Conservation (phyloP, 2,329 filamentous ascomycete genomes). For the Penicillium sp. region DNA sequence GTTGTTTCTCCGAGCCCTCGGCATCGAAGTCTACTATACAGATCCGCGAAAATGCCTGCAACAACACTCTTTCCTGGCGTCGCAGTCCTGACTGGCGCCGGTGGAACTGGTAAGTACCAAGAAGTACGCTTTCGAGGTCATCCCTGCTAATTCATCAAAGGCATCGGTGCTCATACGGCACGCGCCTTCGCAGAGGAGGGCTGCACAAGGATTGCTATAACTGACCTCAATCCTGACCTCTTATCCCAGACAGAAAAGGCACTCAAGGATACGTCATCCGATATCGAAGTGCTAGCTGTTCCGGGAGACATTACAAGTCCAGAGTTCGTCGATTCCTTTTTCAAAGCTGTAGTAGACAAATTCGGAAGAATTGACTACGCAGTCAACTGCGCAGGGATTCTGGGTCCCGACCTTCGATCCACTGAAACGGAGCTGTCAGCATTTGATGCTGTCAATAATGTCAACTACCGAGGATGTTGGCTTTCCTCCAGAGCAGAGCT, state of each 20-base stretch:
- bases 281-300: constrained; percentile 33
- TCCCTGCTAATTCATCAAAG: constrained; percentile 27
- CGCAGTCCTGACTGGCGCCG: constrained; percentile 48
- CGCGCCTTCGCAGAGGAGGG: neutral
- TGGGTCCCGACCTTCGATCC: constrained; percentile 23
- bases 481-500: constrained; percentile 45
- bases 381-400: constrained; percentile 53
- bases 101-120: constrained; percentile 40
- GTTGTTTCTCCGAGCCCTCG: neutral
- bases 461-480: constrained; percentile 54
- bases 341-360: constrained; percentile 6
- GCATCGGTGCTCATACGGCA: constrained; percentile 44
- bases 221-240: neutral
- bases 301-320: constrained; percentile 49
- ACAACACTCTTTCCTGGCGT: constrained; percentile 40
- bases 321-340: constrained; percentile 40
- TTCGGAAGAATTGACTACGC: constrained; percentile 52
- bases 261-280: neutral
- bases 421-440: constrained; percentile 45
- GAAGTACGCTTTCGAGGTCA: neutral
- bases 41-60: neutral
- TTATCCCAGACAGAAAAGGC: neutral
- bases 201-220: neutral
- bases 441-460: constrained; percentile 51
- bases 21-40: neutral